A percentile compares a stretch with the other conserved stretches of the same genome.
phyloP scores from a whole-genome alignment of 306 rosid genomes.

The Gastrolobium villosum region DNA sequence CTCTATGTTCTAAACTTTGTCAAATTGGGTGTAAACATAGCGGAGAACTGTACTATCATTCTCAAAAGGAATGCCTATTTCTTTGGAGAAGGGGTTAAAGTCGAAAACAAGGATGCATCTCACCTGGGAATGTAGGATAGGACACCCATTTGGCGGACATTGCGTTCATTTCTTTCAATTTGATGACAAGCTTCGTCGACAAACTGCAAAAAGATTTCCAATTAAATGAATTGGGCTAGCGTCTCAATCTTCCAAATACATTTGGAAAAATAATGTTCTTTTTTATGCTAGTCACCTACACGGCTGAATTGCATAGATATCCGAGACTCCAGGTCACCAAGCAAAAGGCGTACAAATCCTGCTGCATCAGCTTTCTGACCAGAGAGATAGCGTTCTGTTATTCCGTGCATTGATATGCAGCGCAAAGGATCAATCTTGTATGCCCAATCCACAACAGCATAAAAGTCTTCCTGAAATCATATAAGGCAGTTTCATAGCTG shows the following conservation, averaged over 20 bases:
- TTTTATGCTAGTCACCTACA: slow-evolving; percentile 63
- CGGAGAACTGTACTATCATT: slow-evolving; percentile 26
- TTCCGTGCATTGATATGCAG: slow-evolving; percentile 99
- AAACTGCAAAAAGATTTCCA: slow-evolving; percentile 68
- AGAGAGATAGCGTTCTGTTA: slow-evolving; percentile 96
- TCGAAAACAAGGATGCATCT: slow-evolving; percentile 39
- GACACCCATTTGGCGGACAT: slow-evolving; percentile 91
- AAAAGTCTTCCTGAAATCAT: slow-evolving; percentile 93
- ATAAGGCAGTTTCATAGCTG: slow-evolving; percentile 29
- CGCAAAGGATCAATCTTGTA: slow-evolving; percentile 99
- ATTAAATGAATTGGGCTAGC: slow-evolving; percentile 38
- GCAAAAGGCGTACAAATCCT: slow-evolving; percentile 97
- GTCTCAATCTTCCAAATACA: slow-evolving; percentile 39
- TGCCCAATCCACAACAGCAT: slow-evolving; percentile 99
- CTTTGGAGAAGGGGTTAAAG: slow-evolving; percentile 14
- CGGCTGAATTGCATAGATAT: slow-evolving; percentile 92
- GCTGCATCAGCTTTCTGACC: slow-evolving; percentile 99
- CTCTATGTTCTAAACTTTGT: slow-evolving; percentile 16
- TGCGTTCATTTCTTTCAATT: slow-evolving; percentile 96
- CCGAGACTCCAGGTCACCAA: slow-evolving; percentile 91
- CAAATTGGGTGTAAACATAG: slow-evolving; percentile 7
- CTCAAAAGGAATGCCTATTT: slow-evolving; percentile 33
- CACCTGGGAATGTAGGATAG: slow-evolving; percentile 94
- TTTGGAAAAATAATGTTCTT: slow-evolving; percentile 22
- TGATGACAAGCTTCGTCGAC: slow-evolving; percentile 99